Percentiles rank a stretch among this genome's conserved stretches.
Evolutionary conservation across 306 rosid genomes (phyloP).

Genomic region (Corylus americana): DNA sequence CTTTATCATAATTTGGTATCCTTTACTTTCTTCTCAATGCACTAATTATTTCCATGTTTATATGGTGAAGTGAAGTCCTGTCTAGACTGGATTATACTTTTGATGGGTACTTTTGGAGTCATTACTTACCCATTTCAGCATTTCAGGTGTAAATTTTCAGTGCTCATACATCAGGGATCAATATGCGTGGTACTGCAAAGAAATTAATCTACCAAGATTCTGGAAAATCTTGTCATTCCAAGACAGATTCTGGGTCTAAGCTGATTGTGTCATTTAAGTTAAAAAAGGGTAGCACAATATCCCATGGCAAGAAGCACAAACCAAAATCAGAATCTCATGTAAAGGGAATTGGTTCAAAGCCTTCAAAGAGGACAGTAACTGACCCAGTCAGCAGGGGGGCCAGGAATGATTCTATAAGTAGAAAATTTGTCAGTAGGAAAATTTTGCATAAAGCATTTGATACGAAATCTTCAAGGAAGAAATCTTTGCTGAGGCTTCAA

Average conservation of each 20-base stretch:
- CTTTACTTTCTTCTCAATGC: background rate
- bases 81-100: background rate
- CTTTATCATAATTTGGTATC: background rate
- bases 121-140: constrained; percentile 6
- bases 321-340: constrained; percentile 41
- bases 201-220: constrained; percentile 42
- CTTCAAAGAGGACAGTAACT: constrained; percentile 36
- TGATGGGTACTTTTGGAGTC: background rate
- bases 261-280: constrained; percentile 34
- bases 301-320: constrained; percentile 44
- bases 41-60: background rate
- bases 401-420: constrained; percentile 33
- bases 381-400: constrained; percentile 41
- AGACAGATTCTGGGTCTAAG: constrained; percentile 38
- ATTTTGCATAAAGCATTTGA: constrained; percentile 20
- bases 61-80: background rate
- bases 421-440: constrained; percentile 34
- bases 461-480: constrained; percentile 45
- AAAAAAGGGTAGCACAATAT: constrained; percentile 37
- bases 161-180: constrained; percentile 32
- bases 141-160: constrained; percentile 33
- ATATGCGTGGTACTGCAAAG: constrained; percentile 57
- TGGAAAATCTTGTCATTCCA: constrained; percentile 40
- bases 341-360: constrained; percentile 34
- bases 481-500: constrained; percentile 35